Evolutionary conservation across 768 basidiomycete species (phyloP).

Genomic region (Boletus reticulatus): DNA sequence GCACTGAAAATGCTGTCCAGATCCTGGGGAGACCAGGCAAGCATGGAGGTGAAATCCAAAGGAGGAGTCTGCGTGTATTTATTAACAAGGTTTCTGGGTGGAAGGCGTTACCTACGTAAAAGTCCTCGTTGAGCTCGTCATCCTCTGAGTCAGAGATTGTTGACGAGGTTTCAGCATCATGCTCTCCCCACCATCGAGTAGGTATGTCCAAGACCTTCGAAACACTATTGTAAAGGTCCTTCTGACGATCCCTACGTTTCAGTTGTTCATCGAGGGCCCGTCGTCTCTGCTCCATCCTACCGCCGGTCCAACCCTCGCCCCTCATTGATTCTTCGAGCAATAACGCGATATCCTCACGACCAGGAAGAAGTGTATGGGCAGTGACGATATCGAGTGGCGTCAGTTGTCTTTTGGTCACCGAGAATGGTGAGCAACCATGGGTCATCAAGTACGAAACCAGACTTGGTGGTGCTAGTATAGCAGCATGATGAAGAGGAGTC

Average conservation of each 20-base stretch:
- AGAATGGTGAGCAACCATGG: slow-evolving; percentile 83
- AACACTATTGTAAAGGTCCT: slow-evolving; percentile 56
- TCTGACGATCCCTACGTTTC: slow-evolving; percentile 52
- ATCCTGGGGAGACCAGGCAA: slow-evolving; percentile 84
- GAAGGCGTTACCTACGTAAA: slow-evolving; percentile 40
- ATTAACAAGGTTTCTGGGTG: slow-evolving; percentile 2
- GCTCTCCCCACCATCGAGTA: slow-evolving; percentile 66
- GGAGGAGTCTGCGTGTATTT: slow-evolving; percentile 57
- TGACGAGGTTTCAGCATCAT: slow-evolving; percentile 42
- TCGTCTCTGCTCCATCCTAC: slow-evolving; percentile 68
- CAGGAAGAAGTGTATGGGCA: slow-evolving; percentile 76
- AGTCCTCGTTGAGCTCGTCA: slow-evolving; percentile 47
- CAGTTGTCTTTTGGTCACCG: slow-evolving; percentile 71
- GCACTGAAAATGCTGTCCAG: slow-evolving; percentile 79
- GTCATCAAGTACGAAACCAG: slow-evolving; percentile 91
- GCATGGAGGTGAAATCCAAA: slow-evolving; percentile 80
- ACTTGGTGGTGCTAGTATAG: slow-evolving; percentile 84
- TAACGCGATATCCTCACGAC: slow-evolving; percentile 82
- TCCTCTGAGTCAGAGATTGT: slow-evolving; percentile 47
- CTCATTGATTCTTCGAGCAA: slow-evolving; percentile 89
- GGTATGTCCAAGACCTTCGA: slow-evolving; percentile 54
- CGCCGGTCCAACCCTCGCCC: slow-evolving; percentile 77
- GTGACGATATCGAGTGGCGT: slow-evolving; percentile 90
- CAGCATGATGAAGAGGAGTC: slow-evolving; percentile 93
- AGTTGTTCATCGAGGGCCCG: slow-evolving; percentile 55